phyloP scores from a whole-genome alignment of 2,329 filamentous ascomycete genomes.

The Sporothrix variecibatus region DNA sequence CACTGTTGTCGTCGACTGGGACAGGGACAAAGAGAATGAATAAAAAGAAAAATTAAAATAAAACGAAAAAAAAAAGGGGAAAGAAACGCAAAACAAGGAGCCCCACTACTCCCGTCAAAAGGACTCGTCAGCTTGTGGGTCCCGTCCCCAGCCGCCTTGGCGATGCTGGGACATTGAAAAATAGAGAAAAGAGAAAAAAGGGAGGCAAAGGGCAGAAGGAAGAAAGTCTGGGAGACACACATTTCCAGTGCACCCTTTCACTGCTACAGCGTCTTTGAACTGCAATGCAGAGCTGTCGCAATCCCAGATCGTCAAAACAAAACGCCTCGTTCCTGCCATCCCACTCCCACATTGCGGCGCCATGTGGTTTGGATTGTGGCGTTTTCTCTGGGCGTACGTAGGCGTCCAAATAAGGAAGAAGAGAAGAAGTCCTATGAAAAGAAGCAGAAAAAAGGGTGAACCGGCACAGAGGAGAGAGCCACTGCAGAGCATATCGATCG shows the following conservation, averaged over 20 bases:
- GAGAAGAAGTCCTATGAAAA: not conserved
- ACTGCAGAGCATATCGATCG: not conserved
- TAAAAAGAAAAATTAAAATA: not conserved
- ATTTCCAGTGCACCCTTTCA: not conserved
- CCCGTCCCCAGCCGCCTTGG: conserved; percentile 21
- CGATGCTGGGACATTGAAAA: not conserved
- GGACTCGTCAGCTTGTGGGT: conserved; percentile 27
- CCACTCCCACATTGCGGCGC: not conserved
- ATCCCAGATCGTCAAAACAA: not conserved
- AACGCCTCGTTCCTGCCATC: not conserved
- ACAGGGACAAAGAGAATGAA: not conserved
- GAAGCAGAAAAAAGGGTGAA: not conserved
- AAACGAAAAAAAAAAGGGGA: not conserved
- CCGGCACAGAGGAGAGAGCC: not conserved
- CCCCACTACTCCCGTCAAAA: conserved; percentile 8
- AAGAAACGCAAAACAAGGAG: not conserved
- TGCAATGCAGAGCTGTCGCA: too few relatives aligned
- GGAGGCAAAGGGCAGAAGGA: not conserved
- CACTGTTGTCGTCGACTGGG: not conserved
- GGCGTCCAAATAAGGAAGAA: not conserved
- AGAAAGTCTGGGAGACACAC: too few relatives aligned
- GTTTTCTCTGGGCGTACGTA: not conserved
- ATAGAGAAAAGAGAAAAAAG: not conserved
- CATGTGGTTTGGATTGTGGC: not conserved
- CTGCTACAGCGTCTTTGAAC: not conserved